A percentile compares a stretch with the other conserved stretches of the same genome.
Conservation (phyloP, 2,329 filamentous ascomycete species). For the Pestalotiopsis sp. region DNA sequence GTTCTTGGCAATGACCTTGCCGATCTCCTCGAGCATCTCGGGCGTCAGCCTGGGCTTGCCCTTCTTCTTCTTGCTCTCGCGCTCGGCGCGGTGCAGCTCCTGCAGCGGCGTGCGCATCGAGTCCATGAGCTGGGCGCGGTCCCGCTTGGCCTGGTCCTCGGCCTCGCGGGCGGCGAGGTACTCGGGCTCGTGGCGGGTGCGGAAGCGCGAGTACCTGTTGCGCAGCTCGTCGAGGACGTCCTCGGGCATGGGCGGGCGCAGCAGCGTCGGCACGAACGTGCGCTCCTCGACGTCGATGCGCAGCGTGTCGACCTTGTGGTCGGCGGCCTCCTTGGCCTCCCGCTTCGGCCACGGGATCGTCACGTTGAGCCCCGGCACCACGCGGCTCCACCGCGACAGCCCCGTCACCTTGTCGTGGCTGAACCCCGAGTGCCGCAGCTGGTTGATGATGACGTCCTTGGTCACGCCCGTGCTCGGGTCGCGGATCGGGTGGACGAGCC, state of each 20-base stretch:
- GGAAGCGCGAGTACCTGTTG: conserved; percentile 80
- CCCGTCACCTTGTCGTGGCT: conserved; percentile 52
- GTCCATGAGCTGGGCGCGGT: conserved; percentile 39
- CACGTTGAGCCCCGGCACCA: conserved; percentile 72
- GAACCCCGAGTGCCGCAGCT: conserved; percentile 59
- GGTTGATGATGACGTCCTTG: conserved; percentile 77
- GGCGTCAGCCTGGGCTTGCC: conserved; percentile 59
- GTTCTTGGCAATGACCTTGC: conserved; percentile 61
- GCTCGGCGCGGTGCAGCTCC: conserved; percentile 60
- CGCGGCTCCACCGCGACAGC: conserved; percentile 52
- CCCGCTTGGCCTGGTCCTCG: conserved; percentile 53
- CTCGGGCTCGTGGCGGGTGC: conserved; percentile 76
- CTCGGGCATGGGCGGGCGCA: conserved; percentile 76
- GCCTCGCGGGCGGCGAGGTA: conserved; percentile 68
- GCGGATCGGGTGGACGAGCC: conserved; percentile 77
- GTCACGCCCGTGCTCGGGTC: conserved; percentile 66
- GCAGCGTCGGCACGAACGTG: conserved; percentile 78
- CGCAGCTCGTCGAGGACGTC: conserved; percentile 84
- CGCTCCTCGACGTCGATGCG: conserved; percentile 74
- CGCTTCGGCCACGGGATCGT: conserved; percentile 76
- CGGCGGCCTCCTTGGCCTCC: conserved; percentile 50
- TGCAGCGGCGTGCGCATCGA: conserved; percentile 55
- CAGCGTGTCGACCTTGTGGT: conserved; percentile 70
- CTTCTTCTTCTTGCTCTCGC: conserved; percentile 50
- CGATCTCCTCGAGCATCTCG: conserved; percentile 65